A percentile compares a stretch with the other conserved stretches of the same genome.
Evolutionary conservation across 2,329 filamentous ascomycete genomes (phyloP).

Genomic region (Xylaria sp.): DNA sequence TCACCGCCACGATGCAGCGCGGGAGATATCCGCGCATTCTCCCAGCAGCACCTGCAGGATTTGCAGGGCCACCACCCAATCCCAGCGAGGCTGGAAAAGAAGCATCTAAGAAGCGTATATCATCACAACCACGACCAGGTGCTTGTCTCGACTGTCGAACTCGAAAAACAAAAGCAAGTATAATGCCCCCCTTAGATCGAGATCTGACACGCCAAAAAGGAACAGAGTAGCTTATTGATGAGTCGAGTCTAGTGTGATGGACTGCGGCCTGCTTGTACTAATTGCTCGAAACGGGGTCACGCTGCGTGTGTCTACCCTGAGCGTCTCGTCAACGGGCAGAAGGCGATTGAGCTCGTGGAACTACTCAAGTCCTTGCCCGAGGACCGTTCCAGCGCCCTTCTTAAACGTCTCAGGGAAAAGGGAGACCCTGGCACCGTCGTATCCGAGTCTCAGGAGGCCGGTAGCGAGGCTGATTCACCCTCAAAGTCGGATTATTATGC

Average conservation of each 20-base stretch:
- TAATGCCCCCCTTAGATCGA: neutral
- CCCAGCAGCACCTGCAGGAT: neutral
- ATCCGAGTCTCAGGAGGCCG: constrained; percentile 25
- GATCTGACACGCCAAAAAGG: too few species aligned
- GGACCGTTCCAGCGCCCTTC: constrained; percentile 25
- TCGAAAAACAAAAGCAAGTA: constrained; percentile 32
- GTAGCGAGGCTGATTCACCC: neutral
- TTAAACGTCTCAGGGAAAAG: constrained; percentile 33
- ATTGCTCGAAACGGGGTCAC: constrained; percentile 28
- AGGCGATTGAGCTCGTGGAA: constrained; percentile 35
- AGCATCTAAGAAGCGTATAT: constrained; percentile 6
- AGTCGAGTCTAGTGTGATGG: constrained; percentile 31
- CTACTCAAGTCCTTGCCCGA: constrained; percentile 34
- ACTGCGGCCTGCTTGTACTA: constrained; percentile 25
- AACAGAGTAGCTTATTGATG: neutral
- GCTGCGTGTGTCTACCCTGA: constrained; percentile 28
- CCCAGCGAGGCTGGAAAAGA: neutral
- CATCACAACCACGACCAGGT: constrained; percentile 21
- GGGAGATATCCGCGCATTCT: constrained; percentile 17
- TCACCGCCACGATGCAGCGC: constrained; percentile 8
- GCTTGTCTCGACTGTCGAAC: constrained; percentile 31
- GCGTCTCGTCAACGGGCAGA: constrained; percentile 22
- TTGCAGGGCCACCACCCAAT: neutral
- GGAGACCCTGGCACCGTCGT: constrained; percentile 32
- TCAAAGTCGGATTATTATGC: neutral